Evolutionary conservation across 2,329 filamentous ascomycete species (phyloP).

Genomic region (Albophoma yamanashiensis): DNA sequence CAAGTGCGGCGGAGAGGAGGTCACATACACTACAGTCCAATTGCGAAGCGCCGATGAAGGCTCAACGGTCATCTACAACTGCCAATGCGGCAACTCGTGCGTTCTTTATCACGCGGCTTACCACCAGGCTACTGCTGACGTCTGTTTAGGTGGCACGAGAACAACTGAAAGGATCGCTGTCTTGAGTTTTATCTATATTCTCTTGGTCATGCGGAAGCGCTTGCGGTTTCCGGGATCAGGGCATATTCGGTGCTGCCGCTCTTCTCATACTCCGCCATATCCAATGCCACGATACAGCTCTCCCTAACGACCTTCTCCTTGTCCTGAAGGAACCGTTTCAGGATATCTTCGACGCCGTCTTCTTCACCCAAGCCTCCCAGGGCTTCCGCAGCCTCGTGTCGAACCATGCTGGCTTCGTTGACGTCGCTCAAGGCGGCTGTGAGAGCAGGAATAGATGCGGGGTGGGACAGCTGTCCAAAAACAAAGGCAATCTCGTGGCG

Average conservation of each 20-base stretch:
- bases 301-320: slow-evolving; percentile 89
- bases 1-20: slow-evolving; percentile 71
- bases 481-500: slow-evolving; percentile 97
- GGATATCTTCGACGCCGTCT: slow-evolving; percentile 77
- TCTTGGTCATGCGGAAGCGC: slow-evolving; percentile 26
- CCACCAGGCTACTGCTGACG: background rate
- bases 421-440: slow-evolving; percentile 66
- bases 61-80: slow-evolving; percentile 82
- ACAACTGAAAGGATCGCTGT: slow-evolving; percentile 36
- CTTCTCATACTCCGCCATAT: slow-evolving; percentile 97
- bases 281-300: slow-evolving; percentile 87
- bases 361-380: slow-evolving; percentile 90
- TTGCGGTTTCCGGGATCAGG: slow-evolving; percentile 59
- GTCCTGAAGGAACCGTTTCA: slow-evolving; percentile 79
- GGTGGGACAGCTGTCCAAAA: slow-evolving; percentile 91
- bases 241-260: slow-evolving; percentile 85
- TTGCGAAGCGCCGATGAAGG: slow-evolving; percentile 91
- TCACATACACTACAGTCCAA: slow-evolving; percentile 78
- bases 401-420: slow-evolving; percentile 88
- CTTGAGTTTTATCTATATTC: slow-evolving; percentile 2
- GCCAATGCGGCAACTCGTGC: slow-evolving; percentile 78
- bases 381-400: slow-evolving; percentile 94
- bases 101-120: slow-evolving; percentile 15
- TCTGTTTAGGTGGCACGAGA: slow-evolving; percentile 38
- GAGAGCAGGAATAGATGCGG: slow-evolving; percentile 89